Evolutionary conservation across 371 early-diverging fungal genomes (phyloP), one percentile per base, ranked within the genome.

Genomic region (Mortierella sp.): DNA sequence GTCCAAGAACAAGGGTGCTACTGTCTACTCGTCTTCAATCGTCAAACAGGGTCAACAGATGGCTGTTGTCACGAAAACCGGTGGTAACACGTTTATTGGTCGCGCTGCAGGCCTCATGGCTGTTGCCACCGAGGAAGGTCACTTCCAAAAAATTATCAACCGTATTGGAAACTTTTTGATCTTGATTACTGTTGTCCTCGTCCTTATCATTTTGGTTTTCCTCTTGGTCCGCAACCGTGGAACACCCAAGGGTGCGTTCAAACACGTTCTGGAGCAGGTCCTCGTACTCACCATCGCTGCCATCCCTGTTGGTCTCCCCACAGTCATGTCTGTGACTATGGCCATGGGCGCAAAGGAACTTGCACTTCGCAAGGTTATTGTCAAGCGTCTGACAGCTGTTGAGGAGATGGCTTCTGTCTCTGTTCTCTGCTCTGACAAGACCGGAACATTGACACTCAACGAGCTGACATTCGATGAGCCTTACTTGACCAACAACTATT

Each of bases 241-340:
- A 28, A 64, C 51, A 55, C n/a, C 76, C 61, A 55, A 65, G 34
- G 75, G 75, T 54, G 8, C 89, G 59, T 90, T 86, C n/a, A 83
- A 93, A 34, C 81, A 84, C 12, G 89, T 94, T 6, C 86, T 98
- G 56, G 88, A 93, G 60, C 86, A 95, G 49, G 96, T 96, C 68
- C 91, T 98, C 0, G 91, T 97, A 40, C 84, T 98, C 51, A 97
- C 98, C 3, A 93, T 98, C 53, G 97, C 98, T 62, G 98, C 98
- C 63, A 97, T 98, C 72, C 99, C 99, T 45, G 96, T 98, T 65
- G 96, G 97, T 72, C 88, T 97, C 34, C 97, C 96, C 15, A 96
- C 98, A 19, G 97, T 97, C 64, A 89, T 98, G 88, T 96, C 97
- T 3, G 97, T 97, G 6, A 97, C 97, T 37, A 96, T 98, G 94